Evolutionary conservation across 164 flowering plant species (phyloP).

Genomic region (Annona cherimola): DNA sequence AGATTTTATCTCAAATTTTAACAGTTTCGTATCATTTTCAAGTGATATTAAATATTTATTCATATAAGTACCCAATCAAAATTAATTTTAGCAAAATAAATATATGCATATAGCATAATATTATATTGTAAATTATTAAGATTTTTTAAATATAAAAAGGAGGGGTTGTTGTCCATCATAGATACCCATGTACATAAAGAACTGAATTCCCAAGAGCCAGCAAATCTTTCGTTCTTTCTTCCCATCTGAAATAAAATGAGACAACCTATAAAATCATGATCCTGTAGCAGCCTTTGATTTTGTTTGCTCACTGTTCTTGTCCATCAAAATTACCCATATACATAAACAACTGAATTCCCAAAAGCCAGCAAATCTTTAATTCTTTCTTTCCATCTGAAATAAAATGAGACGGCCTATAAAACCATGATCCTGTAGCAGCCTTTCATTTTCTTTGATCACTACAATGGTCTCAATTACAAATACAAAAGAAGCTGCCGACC

Average conservation of each 20-base stretch:
- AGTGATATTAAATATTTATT: too few relatives aligned
- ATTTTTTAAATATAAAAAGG: too few relatives aligned
- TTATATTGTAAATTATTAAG: too few relatives aligned
- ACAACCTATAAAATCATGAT: background rate
- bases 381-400: background rate
- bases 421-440: background rate
- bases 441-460: background rate
- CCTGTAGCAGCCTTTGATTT: background rate
- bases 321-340: too few relatives aligned
- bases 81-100: too few relatives aligned
- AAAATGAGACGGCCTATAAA: background rate
- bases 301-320: background rate
- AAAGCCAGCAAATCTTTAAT: slow-evolving; percentile 4
- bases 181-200: background rate
- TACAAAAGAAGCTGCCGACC: slow-evolving; percentile 14
- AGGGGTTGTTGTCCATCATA: too few relatives aligned
- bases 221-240: background rate
- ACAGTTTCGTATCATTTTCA: too few relatives aligned
- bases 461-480: background rate
- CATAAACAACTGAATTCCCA: slow-evolving; percentile 10
- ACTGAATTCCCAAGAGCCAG: slow-evolving; percentile 8
- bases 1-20: too few relatives aligned
- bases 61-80: too few relatives aligned
- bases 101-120: too few relatives aligned
- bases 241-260: background rate